Evolutionary conservation across 495 filamentous ascomycete species (phyloP), one percentile per base, ranked within the genome.

Genomic region (Penicillium bialowiezense): DNA sequence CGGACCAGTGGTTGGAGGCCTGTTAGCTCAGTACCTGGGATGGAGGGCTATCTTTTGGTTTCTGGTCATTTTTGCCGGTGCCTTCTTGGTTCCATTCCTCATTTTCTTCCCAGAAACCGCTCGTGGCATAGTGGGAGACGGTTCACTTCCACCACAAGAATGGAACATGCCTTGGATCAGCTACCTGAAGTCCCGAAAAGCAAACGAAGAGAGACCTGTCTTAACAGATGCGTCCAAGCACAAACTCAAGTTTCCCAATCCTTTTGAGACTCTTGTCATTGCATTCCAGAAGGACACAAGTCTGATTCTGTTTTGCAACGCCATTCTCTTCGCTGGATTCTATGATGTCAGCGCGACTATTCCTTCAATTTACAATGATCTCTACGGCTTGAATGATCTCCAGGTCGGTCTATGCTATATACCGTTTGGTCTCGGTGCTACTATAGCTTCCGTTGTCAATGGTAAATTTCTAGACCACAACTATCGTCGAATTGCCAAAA

Each of bases 361-460:
- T n/a, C 70, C 74, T 0, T 62, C 60, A 29, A 70, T 76, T n/a
- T 76, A 60, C 45, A 50, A 55, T 10, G 60, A 65, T 0, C 44
- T 69, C 3, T 81, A 80, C 55, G 61, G 61, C 12, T 68, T 76
- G 23, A 59, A 78, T 45, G 75, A 77, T 37, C 62, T 81, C 18
- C 55, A 76, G 18, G 55, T 80, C 29, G 78, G 78, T n/a, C 59
- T 78, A 1, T 71, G 69, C 42, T 80, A 73, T 28, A 65, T 79
- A 7, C 66, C 77, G 4, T 67, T 75, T 29, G 72, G 71, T 1
- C 47, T 69, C 1, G 75, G 76, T 15, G 68, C 92, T 42, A 90
- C 88, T 40, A 83, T 95, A 41, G 93, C 90, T 50, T 88, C 90
- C 32, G 85, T 95, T 51, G 83, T 88, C 52, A 90, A 91, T 62